These are phyloP conservation scores for Xylariaceae sp. DNA, from an alignment of 2,329 filamentous ascomycete genomes.

Conservation along the genomic window DNA sequence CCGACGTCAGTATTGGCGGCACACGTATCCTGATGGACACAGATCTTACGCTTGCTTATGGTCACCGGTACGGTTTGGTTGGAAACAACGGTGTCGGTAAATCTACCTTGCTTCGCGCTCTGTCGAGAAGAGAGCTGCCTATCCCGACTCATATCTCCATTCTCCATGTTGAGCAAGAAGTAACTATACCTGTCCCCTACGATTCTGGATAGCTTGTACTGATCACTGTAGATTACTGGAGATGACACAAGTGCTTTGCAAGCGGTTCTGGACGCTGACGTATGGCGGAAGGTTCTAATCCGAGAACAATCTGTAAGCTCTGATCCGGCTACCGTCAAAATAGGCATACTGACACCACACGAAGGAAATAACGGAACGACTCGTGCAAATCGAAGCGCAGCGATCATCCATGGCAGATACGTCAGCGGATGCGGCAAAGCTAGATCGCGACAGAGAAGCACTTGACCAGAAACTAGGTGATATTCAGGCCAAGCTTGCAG, in stretches of 20 bases:
- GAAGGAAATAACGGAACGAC: conserved; percentile 70
- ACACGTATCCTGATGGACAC: conserved; percentile 88
- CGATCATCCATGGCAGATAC: conserved; percentile 82
- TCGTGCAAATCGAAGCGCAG: conserved; percentile 73
- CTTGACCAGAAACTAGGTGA: conserved; percentile 88
- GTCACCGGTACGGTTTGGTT: conserved; percentile 91
- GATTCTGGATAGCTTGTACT: not conserved
- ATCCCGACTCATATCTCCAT: conserved; percentile 98
- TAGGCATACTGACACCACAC: conserved; percentile 29
- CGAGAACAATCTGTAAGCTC: conserved; percentile 73
- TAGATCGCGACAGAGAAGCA: conserved; percentile 85
- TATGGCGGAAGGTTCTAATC: conserved; percentile 95
- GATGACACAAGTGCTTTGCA: conserved; percentile 94
- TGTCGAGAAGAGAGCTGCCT: conserved; percentile 87
- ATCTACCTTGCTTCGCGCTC: conserved; percentile 86
- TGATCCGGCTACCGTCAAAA: not conserved
- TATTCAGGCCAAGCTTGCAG: conserved; percentile 83
- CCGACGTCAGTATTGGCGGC: conserved; percentile 90
- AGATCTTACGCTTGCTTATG: conserved; percentile 83
- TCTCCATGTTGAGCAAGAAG: conserved; percentile 97
- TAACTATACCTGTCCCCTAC: conserved; percentile 35
- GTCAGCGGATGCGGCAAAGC: conserved; percentile 76
- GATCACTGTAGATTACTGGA: conserved; percentile 66
- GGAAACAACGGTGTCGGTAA: conserved; percentile 99
- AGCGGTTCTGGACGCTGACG: conserved; percentile 93